These are phyloP conservation scores for Amanita pseudoporphyria DNA, from an alignment of 768 basidiomycete genomes.

Conservation along the genomic window DNA sequence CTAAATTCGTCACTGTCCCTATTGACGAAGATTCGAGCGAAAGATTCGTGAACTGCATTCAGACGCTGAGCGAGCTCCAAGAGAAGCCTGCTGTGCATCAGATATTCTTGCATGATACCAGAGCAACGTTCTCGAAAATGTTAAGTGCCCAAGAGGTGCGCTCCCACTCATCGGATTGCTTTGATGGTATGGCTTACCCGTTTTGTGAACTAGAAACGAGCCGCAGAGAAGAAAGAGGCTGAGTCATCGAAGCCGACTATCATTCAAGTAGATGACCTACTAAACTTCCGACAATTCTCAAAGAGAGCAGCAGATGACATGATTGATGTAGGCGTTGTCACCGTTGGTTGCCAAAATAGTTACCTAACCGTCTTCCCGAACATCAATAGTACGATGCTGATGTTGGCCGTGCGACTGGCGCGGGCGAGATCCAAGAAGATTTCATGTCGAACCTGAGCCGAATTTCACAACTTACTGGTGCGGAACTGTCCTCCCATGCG, in stretches of 20 bases:
- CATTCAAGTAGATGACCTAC: conserved; percentile 90
- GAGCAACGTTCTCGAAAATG: conserved; percentile 91
- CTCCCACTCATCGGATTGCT: neutral
- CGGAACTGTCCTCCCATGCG: conserved; percentile 9
- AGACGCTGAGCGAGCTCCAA: conserved; percentile 78
- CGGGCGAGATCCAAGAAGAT: conserved; percentile 78
- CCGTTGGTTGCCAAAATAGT: neutral
- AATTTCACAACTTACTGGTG: conserved; percentile 89
- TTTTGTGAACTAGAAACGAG: conserved; percentile 55
- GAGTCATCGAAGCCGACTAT: conserved; percentile 55
- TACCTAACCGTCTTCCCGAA: conserved; percentile 5
- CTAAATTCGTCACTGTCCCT: conserved; percentile 86
- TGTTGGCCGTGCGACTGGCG: conserved; percentile 81
- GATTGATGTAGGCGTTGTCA: conserved; percentile 43
- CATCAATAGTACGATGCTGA: conserved; percentile 72
- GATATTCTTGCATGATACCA: conserved; percentile 79
- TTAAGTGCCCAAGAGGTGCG: conserved; percentile 85
- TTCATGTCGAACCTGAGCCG: conserved; percentile 90
- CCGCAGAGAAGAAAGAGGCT: conserved; percentile 80
- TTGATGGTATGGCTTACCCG: neutral
- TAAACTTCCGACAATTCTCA: conserved; percentile 90
- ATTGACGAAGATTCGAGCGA: conserved; percentile 99
- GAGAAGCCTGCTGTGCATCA: conserved; percentile 48
- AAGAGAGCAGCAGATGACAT: conserved; percentile 83
- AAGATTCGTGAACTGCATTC: conserved; percentile 92